These are phyloP conservation scores for Aspergillus terreus DNA, from an alignment of 2,329 filamentous ascomycete genomes.

Conservation along the genomic window DNA sequence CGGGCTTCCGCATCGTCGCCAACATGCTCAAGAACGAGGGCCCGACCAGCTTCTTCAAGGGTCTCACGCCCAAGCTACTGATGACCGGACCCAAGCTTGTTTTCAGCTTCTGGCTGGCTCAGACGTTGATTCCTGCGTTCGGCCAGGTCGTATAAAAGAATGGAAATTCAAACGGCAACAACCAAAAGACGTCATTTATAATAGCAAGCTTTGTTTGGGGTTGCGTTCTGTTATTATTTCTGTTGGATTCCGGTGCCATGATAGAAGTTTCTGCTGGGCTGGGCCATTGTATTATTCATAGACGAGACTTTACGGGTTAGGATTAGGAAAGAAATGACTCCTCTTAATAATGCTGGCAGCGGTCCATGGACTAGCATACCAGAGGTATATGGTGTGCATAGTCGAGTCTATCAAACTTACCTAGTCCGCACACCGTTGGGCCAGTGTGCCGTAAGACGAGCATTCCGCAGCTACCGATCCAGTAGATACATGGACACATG, in stretches of 20 bases:
- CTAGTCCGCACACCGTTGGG: too few species aligned
- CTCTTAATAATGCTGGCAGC: conserved; percentile 13
- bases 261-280: conserved; percentile 19
- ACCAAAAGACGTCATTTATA: conserved; percentile 8
- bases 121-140: conserved; percentile 95
- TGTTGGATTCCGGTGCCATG: conserved; percentile 10
- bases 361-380: too few species aligned
- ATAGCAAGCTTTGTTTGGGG: conserved; percentile 6
- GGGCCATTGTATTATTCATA: conserved; percentile 12
- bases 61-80: conserved; percentile 89
- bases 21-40: conserved; percentile 96
- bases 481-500: not conserved
- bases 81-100: conserved; percentile 99
- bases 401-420: too few species aligned
- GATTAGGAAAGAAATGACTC: conserved; percentile 14
- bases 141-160: conserved; percentile 57
- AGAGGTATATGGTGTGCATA: too few species aligned
- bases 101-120: conserved; percentile 99
- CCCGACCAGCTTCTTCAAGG: conserved; percentile 89
- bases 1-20: conserved; percentile 82
- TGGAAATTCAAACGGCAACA: conserved; percentile 1
- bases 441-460: too few species aligned
- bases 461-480: too few species aligned
- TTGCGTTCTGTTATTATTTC: conserved; percentile 12
- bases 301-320: conserved; percentile 8